These are phyloP conservation scores for Brassica nigra DNA, from an alignment of 345 rosid genomes.

Conservation along the genomic window DNA sequence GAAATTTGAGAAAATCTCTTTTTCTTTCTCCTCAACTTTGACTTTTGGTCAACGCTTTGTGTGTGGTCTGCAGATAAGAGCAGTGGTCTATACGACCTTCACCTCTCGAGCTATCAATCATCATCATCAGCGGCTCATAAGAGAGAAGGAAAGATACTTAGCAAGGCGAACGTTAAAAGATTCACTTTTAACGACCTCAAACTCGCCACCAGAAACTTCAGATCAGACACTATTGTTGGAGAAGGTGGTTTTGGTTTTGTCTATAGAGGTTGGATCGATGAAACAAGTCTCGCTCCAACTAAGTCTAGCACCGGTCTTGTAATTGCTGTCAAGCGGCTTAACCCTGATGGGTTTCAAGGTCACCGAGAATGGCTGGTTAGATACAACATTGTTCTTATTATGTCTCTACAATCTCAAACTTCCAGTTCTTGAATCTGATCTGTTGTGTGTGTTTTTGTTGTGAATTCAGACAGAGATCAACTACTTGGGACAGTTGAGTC, in stretches of 20 bases:
- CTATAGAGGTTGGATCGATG: slow-evolving; percentile 93
- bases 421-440: background rate
- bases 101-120: slow-evolving; percentile 26
- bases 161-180: slow-evolving; percentile 63
- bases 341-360: background rate
- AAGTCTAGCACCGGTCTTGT: background rate
- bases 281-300: slow-evolving; percentile 42
- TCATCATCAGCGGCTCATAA: slow-evolving; percentile 47
- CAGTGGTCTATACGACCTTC: too few species aligned
- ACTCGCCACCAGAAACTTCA: slow-evolving; percentile 84
- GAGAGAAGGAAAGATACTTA: slow-evolving; percentile 80
- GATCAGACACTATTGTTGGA: slow-evolving; percentile 89
- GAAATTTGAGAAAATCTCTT: too few species aligned
- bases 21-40: too few species aligned
- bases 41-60: too few species aligned
- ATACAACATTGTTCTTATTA: slow-evolving; percentile 3
- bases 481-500: slow-evolving; percentile 76
- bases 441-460: slow-evolving; percentile 17
- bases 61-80: too few species aligned
- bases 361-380: background rate
- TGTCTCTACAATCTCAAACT: slow-evolving; percentile 18
- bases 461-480: slow-evolving; percentile 69
- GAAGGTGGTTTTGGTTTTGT: slow-evolving; percentile 98
- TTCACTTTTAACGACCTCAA: slow-evolving; percentile 74
- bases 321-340: background rate